Base-by-base conservation (phyloP, 768 basidiomycete genomes). In the Serendipita vermifera region DNA sequence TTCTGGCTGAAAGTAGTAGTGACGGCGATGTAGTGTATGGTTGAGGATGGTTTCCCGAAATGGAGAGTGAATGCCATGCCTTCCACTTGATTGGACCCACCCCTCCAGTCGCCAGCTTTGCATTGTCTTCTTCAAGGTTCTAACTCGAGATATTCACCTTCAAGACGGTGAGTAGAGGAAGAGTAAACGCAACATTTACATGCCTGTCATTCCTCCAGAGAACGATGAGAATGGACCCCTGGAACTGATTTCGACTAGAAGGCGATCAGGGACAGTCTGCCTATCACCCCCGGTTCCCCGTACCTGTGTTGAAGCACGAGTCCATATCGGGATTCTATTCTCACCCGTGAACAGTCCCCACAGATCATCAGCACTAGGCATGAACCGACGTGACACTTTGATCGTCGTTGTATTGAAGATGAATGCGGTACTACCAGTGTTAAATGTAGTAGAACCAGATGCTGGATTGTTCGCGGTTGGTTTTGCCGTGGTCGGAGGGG, bases 81-180 rank as follows among this genome's bases (percentile, higher is more conserved):
- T 77, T 57, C 76, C 71, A 17, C 91, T 91, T 92, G 92, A 97
- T 27, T 78, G 81, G n/a, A n/a, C n/a, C 39, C 90, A 89, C 65
- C 78, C 87, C 63, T 79, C 73, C 59, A 93, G 70, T 33, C 79
- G 77, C 92, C 92, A 97, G 3, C 85, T 83, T 70, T 93, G 90
- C 1, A 88, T 80, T 53, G 94, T 83, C 70, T 87, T 80, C 61
- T 78, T 87, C 33, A 79, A 17, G 77, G 77, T 33, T 76, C 78
- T 55, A 91, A 73, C 26, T 81, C 81, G 46, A 85, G 62, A 65
- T 89, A 89, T 74, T n/a, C n/a, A n/a, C n/a, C n/a, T n/a, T n/a
- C n/a, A n/a, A n/a, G n/a, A n/a, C n/a, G n/a, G n/a, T n/a, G n/a
- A n/a, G n/a, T n/a, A n/a, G n/a, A n/a, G n/a, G n/a, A n/a, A n/a